Evolutionary conservation across 768 basidiomycete genomes (phyloP), one percentile per base, ranked within the genome.

Genomic region (Lentinula sp.): DNA sequence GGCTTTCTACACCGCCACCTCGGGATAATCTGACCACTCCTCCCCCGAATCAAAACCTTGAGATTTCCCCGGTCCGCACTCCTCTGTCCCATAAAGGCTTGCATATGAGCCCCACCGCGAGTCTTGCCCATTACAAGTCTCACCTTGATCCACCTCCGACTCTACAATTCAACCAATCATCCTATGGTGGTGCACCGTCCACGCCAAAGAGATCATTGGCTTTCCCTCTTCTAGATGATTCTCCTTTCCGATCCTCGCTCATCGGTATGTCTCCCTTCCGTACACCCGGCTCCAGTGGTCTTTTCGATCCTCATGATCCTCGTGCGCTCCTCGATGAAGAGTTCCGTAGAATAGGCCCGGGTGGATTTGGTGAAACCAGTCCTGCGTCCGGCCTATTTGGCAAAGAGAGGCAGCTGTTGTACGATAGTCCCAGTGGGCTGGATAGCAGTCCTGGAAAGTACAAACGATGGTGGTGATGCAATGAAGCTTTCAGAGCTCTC

Each of bases 291-390:
- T 76, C 80, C 48, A 73, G 80, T 62, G 74, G 67, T 32, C 77
- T 88, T 36, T 85, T 83, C 63, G 90, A 91, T 68, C 88, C 89
- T 35, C 85, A 88, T 64, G 87, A 91, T 70, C 87, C 89, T 3
- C 75, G 81, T 36, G 75, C 81, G 36, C 66, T 90, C 46, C 74
- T 92, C 23, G 87, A 90, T 52, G 91, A 92, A 53, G 91, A 93
- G 61, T 74, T 93, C 59, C 81, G 79, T 52, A 75, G 85, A 60
- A 71, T 84, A 61, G 77, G 79, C 3, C 10, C 57, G 6, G 48
- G 57, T 35, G 46, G 57, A 48, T 75, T 66, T 61, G 77, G 71
- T 18, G 76, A 71, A 4, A 67, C 71, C 33, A 90, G 88, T 66
- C 90, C 89, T 0, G 78, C 73, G 0, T 36, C 59, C 1, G 88